Evolutionary conservation across 169 alveolate genomes (phyloP), one percentile per base, ranked within the genome.

Genomic region (Plasmodium vivax): DNA sequence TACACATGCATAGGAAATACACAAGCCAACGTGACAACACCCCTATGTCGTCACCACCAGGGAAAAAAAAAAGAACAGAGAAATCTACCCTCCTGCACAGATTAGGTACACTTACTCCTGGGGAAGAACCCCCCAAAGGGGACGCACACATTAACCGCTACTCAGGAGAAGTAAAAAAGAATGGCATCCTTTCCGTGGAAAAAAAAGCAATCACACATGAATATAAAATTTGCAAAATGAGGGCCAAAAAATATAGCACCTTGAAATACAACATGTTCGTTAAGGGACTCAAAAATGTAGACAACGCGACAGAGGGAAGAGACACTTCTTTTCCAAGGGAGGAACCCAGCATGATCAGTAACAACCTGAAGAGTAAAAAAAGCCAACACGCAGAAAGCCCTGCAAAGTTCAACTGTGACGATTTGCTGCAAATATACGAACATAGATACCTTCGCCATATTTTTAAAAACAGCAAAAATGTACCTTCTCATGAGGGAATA

Each of bases 361-460:
- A 72, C 9, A 72, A 47, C 1, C n/a, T 1, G 2, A 34, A 68
- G 19, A 12, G n/a, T 72, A 84, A 72, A 43, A 85, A 73, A 45
- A 74, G 8, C 4, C 56, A 43, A 58, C 12, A 51, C 36, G 58
- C 36, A 75, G 68, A 45, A 41, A 77, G 75, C 16, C 27, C 16
- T n/a, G 68, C 16, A 36, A 36, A 85, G 19, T 41, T 43, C n/a
- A 47, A 19, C 45, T 85, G 73, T 85, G 82, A 85, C 43, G 81
- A 85, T 85, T 85, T 85, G 43, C 62, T 85, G 45, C 93, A 85
- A 85, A 85, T 85, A 85, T 85, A 85, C 80, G 85, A 85, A 54
- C 93, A 85, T 79, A 75, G 83, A 45, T 85, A 85, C 41, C 93
- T 85, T 85, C 82, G 68, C 62, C 77, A 10, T 34, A 85, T 85